Base-by-base conservation (phyloP, 345 rosid species). In the Atalantia buxifolia region DNA sequence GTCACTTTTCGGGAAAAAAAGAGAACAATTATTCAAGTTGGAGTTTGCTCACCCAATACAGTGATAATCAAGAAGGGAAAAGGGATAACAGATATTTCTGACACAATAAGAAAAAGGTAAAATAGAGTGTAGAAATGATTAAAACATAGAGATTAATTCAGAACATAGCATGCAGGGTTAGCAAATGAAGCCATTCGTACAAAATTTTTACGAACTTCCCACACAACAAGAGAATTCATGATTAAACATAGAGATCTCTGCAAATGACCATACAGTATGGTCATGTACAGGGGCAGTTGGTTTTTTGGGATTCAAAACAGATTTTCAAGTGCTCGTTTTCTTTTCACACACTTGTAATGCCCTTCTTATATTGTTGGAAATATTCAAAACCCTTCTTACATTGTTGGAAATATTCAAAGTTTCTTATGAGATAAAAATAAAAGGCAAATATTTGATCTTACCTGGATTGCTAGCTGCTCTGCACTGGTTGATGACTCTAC, bases 401-500 rank as follows among this genome's bases (percentile, higher is more conserved):
- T 16, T 50, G 16, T 53, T 53, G 21, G 57, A 4, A 53, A 53
- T 53, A 53, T 53, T 53, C 57, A 53, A 16, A 53, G 22, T 53
- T 53, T 53, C 57, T 53, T 53, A 53, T 53, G 25, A 36, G 38
- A 18, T n/a, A 16, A 63, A 55, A 55, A 74, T n/a, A 70, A 59
- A 33, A 2, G 24, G 13, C 25, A 61, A 4, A 14, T n/a, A n/a
- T 50, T 62, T 64, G 61, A 63, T 40, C 36, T 63, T 81, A 96
- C 99, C 94, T 87, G 97, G 38, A 94, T 83, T 71, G 97, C 98
- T 40, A 96, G 95, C 83, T 91, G 99, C 81, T 92, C 96, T n/a
- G 81, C 81, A 81, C 86, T 89, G 21, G 82, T 85, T 77, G 97
- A 94, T 77, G 95, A 90, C 78, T 91, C 99, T 77, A 96, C 99